Evolutionary conservation across 257 asterid species (phyloP).

Genomic region (Solanum habrochaites): DNA sequence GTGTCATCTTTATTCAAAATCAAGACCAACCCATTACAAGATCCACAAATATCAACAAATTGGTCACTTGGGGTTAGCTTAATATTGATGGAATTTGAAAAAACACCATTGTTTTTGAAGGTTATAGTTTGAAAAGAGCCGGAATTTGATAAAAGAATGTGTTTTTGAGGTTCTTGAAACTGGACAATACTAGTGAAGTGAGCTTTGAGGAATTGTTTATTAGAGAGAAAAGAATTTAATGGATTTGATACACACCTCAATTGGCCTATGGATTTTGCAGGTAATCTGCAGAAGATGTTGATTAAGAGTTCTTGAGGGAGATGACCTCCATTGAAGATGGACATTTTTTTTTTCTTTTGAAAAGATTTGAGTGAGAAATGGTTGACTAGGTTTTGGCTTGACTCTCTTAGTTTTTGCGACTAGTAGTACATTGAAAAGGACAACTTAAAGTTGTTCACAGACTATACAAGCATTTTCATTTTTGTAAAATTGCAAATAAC

Average conservation of each 20-base stretch:
- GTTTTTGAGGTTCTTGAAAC: neutral
- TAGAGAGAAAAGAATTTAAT: neutral
- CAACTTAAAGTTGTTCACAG: too few relatives aligned
- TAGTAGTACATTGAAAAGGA: too few relatives aligned
- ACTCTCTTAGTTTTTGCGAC: neutral
- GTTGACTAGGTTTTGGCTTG: neutral
- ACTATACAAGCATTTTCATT: neutral
- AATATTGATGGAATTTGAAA: neutral
- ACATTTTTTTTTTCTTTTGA: neutral
- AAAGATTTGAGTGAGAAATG: neutral
- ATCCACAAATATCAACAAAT: neutral
- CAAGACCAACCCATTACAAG: constrained; percentile 8
- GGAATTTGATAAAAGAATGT: neutral
- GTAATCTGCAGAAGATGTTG: neutral
- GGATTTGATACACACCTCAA: constrained; percentile 5
- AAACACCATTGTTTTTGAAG: neutral
- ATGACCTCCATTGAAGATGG: neutral
- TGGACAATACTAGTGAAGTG: neutral
- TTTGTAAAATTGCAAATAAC: neutral
- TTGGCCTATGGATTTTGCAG: constrained; percentile 3
- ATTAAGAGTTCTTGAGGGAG: constrained; percentile 7
- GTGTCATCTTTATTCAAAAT: neutral
- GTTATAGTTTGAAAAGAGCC: neutral
- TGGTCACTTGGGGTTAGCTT: neutral
- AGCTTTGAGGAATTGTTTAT: neutral